phyloP scores from a whole-genome alignment of 1,284 basidiomycete species.

The Irpex sp. region DNA sequence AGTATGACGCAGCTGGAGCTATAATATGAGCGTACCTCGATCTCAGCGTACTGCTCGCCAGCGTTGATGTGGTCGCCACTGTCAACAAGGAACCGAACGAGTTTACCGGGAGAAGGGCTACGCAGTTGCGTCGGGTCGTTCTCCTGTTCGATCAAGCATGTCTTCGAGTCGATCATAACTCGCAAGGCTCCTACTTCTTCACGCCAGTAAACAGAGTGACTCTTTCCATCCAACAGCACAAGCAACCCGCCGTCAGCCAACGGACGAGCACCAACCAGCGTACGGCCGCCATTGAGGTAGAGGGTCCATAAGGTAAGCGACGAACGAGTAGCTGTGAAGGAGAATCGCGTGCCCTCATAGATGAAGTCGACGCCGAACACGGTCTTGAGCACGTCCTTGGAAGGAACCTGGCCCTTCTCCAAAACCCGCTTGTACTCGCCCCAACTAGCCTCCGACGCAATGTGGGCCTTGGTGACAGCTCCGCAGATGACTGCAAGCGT shows the following conservation, averaged over 20 bases:
- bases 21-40: constrained; percentile 62
- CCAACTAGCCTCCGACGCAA: constrained; percentile 88
- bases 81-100: constrained; percentile 93
- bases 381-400: constrained; percentile 93
- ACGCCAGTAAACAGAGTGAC: constrained; percentile 97
- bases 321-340: constrained; percentile 93
- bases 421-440: constrained; percentile 93
- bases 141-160: constrained; percentile 98
- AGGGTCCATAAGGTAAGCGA: constrained; percentile 89
- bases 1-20: constrained; percentile 9
- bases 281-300: constrained; percentile 93
- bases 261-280: constrained; percentile 85
- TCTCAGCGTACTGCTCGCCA: constrained; percentile 97
- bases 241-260: constrained; percentile 96
- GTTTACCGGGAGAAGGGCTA: constrained; percentile 95
- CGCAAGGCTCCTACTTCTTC: constrained; percentile 96
- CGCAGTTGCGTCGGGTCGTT: constrained; percentile 98
- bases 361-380: constrained; percentile 98
- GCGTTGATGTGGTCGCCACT: constrained; percentile 96
- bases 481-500: constrained; percentile 95
- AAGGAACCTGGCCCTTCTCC: constrained; percentile 97
- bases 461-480: constrained; percentile 88
- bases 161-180: constrained; percentile 95
- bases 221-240: constrained; percentile 88
- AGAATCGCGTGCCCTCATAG: constrained; percentile 95